Conservation (phyloP, 495 filamentous ascomycete species). For the Polyplosphaeria fusca region DNA sequence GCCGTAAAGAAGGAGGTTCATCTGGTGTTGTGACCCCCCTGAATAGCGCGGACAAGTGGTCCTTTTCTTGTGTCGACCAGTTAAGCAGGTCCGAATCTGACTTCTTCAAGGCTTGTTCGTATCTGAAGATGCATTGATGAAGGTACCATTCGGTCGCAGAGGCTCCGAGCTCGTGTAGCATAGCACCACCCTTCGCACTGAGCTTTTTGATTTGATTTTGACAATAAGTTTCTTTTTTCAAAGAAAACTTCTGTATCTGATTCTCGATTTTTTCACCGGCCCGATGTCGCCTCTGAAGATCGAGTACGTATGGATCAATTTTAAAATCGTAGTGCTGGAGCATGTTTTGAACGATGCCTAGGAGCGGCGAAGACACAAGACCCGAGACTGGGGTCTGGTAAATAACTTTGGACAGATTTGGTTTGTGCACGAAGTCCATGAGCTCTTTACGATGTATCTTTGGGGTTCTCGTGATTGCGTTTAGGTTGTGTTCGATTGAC, state of each 20-base stretch:
- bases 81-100: slow-evolving; percentile 39
- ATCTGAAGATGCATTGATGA: slow-evolving; percentile 51
- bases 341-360: slow-evolving; percentile 28
- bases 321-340: slow-evolving; percentile 55
- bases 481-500: slow-evolving; percentile 69
- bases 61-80: slow-evolving; percentile 53
- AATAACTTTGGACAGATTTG: slow-evolving; percentile 53
- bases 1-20: no score
- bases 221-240: slow-evolving; percentile 59
- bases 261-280: slow-evolving; percentile 32
- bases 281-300: slow-evolving; percentile 41
- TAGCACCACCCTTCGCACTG: slow-evolving; percentile 46
- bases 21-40: slow-evolving; percentile 35
- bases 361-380: slow-evolving; percentile 38
- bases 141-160: slow-evolving; percentile 76
- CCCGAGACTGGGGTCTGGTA: slow-evolving; percentile 40
- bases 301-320: slow-evolving; percentile 68
- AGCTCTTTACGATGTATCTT: slow-evolving; percentile 69
- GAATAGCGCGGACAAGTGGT: slow-evolving; percentile 58
- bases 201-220: slow-evolving; percentile 62
- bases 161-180: slow-evolving; percentile 65
- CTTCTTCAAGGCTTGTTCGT: slow-evolving; percentile 41
- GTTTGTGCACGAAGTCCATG: slow-evolving; percentile 62
- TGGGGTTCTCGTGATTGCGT: slow-evolving; percentile 70
- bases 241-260: slow-evolving; percentile 48